Conservation (phyloP, 208 protist genomes). For the Porcisia hertigi region DNA sequence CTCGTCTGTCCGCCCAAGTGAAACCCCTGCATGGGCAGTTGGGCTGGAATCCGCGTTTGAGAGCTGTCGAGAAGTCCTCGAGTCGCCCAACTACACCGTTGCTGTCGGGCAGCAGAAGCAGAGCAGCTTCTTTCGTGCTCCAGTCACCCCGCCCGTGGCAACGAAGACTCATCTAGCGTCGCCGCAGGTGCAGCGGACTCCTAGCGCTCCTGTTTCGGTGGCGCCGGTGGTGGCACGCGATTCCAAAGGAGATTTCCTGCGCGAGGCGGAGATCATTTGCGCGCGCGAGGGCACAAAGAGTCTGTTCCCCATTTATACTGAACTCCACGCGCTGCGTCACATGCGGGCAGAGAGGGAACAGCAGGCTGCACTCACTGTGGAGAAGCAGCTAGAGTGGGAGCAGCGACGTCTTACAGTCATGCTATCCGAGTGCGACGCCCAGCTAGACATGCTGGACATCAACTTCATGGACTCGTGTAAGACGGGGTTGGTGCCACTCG, state of each 20-base stretch:
- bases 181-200: not conserved
- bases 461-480: constrained; percentile 25
- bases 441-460: constrained; percentile 19
- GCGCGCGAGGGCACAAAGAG: constrained; percentile 39
- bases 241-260: constrained; percentile 7
- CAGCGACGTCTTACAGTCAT: constrained; percentile 25
- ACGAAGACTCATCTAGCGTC: not conserved
- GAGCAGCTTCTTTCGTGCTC: not conserved
- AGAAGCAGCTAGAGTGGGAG: constrained; percentile 33
- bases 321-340: constrained; percentile 48
- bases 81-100: constrained; percentile 1
- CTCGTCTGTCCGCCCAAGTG: not conserved
- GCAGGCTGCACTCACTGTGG: constrained; percentile 17
- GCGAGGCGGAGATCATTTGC: constrained; percentile 48
- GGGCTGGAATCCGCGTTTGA: constrained; percentile 2
- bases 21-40: constrained; percentile 12
- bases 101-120: not conserved
- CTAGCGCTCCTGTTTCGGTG: not conserved
- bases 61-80: constrained; percentile 8
- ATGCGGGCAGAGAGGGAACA: constrained; percentile 19
- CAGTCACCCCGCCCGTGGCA: not conserved
- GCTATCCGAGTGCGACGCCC: constrained; percentile 30
- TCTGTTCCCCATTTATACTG: constrained; percentile 56
- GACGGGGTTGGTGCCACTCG: constrained; percentile 7
- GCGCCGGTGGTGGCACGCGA: not conserved